These are phyloP conservation scores for Clavariopsis aquatica DNA, from an alignment of 495 filamentous ascomycete species.

Conservation along the genomic window DNA sequence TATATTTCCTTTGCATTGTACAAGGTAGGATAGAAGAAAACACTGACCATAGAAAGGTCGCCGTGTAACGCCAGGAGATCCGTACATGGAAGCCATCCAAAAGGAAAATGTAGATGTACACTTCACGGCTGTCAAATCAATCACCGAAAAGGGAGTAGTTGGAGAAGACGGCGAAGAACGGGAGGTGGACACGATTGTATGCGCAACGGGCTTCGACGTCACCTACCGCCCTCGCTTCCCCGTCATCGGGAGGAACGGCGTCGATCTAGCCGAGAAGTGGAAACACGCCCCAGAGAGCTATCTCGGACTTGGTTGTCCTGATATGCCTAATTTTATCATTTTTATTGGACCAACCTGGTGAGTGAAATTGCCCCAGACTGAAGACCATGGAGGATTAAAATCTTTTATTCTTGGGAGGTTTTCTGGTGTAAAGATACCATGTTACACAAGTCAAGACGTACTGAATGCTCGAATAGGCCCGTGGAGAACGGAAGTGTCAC, in stretches of 20 bases:
- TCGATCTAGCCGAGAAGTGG: slow-evolving; percentile 44
- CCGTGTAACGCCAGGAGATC: slow-evolving; percentile 44
- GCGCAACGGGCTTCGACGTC: slow-evolving; percentile 47
- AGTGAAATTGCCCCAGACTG: too few relatives aligned
- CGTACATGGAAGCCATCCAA: slow-evolving; percentile 45
- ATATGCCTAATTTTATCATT: slow-evolving; percentile 45
- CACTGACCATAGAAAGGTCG: slow-evolving; percentile 24
- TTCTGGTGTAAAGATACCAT: neutral
- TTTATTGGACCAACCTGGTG: slow-evolving; percentile 41
- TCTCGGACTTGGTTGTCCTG: slow-evolving; percentile 41
- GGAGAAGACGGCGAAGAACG: slow-evolving; percentile 44
- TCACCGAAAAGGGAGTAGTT: slow-evolving; percentile 42
- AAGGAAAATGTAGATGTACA: slow-evolving; percentile 46
- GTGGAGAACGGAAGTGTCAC: slow-evolving; percentile 44
- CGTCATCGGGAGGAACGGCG: slow-evolving; percentile 41
- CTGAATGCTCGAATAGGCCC: slow-evolving; percentile 26
- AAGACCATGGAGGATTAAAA: too few relatives aligned
- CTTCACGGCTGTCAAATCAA: slow-evolving; percentile 40
- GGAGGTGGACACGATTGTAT: slow-evolving; percentile 44
- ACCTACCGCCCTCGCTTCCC: slow-evolving; percentile 44
- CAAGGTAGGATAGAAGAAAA: neutral
- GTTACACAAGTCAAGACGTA: neutral
- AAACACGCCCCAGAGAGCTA: slow-evolving; percentile 41
- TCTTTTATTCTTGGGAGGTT: neutral
- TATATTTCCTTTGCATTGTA: neutral